Base-by-base conservation (phyloP, 2,329 filamentous ascomycete genomes). In the Hawksworthiomyces lignivorus region DNA sequence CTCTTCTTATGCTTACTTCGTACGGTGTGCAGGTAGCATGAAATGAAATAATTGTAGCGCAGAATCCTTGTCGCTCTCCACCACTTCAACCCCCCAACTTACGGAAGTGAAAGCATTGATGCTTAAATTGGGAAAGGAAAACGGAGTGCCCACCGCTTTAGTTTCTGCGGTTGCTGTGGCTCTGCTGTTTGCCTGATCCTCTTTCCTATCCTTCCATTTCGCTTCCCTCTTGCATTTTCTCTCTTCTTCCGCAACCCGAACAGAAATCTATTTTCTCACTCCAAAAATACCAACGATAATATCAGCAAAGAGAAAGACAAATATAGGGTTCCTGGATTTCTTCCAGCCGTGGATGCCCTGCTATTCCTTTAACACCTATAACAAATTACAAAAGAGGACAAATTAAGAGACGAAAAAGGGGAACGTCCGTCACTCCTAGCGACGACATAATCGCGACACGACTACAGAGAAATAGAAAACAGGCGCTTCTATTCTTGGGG, bases 141-240 rank as follows among this genome's bases (percentile, higher is more conserved):
- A n/a, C 22, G 20, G 27, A 4, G 27, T 26, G 17, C 26, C 43
- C 43, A 45, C 43, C 27, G 28, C 15, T 26, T 26, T 32, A 31
- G 26, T 41, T 41, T 34, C 29, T 15, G 21, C 15, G 28, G 43
- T 45, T 45, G 43, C 43, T 45, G 30, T 28, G 42, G 43, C 42
- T 26, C 39, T 36, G 8, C 24, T 26, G 8, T 26, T 12, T 4
- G 8, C 24, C 12, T 26, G 8, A 8, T 35, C 9, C n/a, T 35
- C 27, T 32, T 32, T 22, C 27, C 34, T 36, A 39, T 41, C 26
- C 27, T 34, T 28, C 32, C 35, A 15, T 6, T 17, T 22, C 24
- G 17, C 27, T 19, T 31, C 29, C 19, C 31, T 34, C 18, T 37
- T 31, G 31, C 18, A 18, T 46, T 19, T 36, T 43, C 27, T 20